Base-by-base conservation (phyloP, 2,329 filamentous ascomycete species). In the Phaeoacremonium minimum region DNA sequence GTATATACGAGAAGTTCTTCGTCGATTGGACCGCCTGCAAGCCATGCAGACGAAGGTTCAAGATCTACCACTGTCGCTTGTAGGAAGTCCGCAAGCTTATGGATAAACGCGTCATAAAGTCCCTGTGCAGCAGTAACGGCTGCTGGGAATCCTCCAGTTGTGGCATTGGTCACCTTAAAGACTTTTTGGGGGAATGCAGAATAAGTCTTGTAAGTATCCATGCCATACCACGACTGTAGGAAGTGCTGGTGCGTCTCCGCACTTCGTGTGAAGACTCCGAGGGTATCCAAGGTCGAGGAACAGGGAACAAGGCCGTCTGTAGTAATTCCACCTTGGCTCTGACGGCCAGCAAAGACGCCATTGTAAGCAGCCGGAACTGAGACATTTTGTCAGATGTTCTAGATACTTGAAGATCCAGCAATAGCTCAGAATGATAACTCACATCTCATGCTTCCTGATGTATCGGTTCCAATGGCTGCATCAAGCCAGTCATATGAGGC, bases 401-500 rank as follows among this genome's bases (percentile, higher is more conserved):
- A n/a, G n/a, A n/a, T n/a, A n/a, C n/a, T n/a, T n/a, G n/a, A n/a
- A n/a, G n/a, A n/a, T n/a, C n/a, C n/a, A n/a, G n/a, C n/a, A n/a
- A n/a, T n/a, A n/a, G n/a, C n/a, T n/a, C n/a, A n/a, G n/a, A n/a
- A n/a, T n/a, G n/a, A n/a, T n/a, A 9, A 26, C 22, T 26, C 22
- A 26, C 22, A 26, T 26, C 22, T 9, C 22, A 26, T 26, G 12
- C 22, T 19, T 2, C 37, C 33, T 4, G 37, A 36, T 7, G 31
- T 41, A 19, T 41, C 39, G 8, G 32, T 41, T 2, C 39, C 39
- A 6, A 35, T 17, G n/a, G 39, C 39, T 9, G 16, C 14, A 55
- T 47, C 18, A 62, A 48, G 7, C 20, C 46, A 47, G 37, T 60
- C 42, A 51, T 58, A 51, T 20, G 61, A 44, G 33, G 64, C 64